Evolutionary conservation across 2,329 filamentous ascomycete genomes (phyloP), one percentile per base, ranked within the genome.

Genomic region (Verticillium nubilum): DNA sequence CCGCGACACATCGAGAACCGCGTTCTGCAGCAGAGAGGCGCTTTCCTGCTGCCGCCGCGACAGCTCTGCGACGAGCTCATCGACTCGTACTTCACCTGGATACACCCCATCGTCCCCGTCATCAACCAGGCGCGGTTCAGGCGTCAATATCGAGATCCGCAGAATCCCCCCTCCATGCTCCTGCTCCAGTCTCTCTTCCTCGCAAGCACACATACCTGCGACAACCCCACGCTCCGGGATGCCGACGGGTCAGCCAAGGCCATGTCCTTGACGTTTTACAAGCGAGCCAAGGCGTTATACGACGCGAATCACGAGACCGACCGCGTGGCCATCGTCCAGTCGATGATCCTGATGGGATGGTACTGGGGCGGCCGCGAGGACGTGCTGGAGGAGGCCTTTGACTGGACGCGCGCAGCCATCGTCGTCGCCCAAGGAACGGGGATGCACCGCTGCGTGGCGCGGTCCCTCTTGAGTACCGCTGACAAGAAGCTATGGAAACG

Each of bases 291-390:
- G 73, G 94, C 94, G 0, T 78, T 98, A 2, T 98, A 95, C 70
- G 94, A 98, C 74, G 94, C 94, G 59, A 97, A 97, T 68, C 98
- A 97, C 70, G 94, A 98, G 73, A 94, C 98, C 68, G 94, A 98
- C 68, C 85, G 94, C 9, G 92, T 98, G 55, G 98, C 95, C 0
- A 97, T 98, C 65, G 94, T 98, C 3, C 95, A 98, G 73, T 92
- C 94, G 1, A 79, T 98, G 62, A 85, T 98, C 50, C 76, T 99
- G 53, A 95, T 99, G 89, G 94, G 94, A 28, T 98, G 95, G 95
- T 98, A 97, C 74, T 98, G 95, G 94, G 95, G 98, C 76, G 94
- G 93, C 0, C 95, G 95, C 5, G 95, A 98, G 78, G 95, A 99
- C 75, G 95, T 99, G 25, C 98, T 94, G 4, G 97, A 97, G 73